Evolutionary conservation across 208 protist species (phyloP).

Genomic region (Leishmania martiniquensis): DNA sequence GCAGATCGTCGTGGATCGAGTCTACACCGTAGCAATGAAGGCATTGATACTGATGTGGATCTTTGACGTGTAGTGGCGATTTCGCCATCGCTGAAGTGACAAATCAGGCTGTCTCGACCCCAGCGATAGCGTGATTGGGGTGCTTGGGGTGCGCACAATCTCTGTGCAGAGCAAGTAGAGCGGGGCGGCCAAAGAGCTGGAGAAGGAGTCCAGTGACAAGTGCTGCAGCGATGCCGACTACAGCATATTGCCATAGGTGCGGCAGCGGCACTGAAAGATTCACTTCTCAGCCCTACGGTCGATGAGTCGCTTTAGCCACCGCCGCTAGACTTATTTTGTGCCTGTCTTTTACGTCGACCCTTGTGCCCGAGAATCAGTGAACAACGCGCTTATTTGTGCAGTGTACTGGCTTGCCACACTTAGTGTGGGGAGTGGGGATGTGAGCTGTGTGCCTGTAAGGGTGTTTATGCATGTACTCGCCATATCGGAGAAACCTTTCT

Average conservation of each 20-base stretch:
- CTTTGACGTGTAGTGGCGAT: slow-evolving; percentile 14
- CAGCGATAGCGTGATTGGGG: slow-evolving; percentile 28
- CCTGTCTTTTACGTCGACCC: not conserved
- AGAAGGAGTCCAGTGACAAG: slow-evolving; percentile 34
- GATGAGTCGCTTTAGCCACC: not conserved
- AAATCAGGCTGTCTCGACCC: slow-evolving; percentile 34
- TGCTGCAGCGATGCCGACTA: slow-evolving; percentile 32
- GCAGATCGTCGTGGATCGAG: not conserved
- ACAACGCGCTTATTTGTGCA: not conserved
- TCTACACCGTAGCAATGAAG: slow-evolving; percentile 12
- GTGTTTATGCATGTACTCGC: not conserved
- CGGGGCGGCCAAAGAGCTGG: slow-evolving; percentile 40
- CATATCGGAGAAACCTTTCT: not conserved
- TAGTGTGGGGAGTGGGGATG: not conserved
- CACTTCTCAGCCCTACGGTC: not conserved
- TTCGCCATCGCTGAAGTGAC: slow-evolving; percentile 30
- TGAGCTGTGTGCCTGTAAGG: not conserved
- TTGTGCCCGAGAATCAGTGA: not conserved
- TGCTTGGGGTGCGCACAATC: slow-evolving; percentile 52
- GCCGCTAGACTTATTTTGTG: not conserved
- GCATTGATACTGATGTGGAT: slow-evolving; percentile 14
- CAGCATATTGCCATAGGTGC: not conserved
- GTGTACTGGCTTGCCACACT: not conserved
- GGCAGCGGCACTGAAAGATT: too few species aligned
- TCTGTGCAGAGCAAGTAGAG: slow-evolving; percentile 50